Conservation (phyloP, 768 basidiomycete species). For the Gelatoporia subvermispora region DNA sequence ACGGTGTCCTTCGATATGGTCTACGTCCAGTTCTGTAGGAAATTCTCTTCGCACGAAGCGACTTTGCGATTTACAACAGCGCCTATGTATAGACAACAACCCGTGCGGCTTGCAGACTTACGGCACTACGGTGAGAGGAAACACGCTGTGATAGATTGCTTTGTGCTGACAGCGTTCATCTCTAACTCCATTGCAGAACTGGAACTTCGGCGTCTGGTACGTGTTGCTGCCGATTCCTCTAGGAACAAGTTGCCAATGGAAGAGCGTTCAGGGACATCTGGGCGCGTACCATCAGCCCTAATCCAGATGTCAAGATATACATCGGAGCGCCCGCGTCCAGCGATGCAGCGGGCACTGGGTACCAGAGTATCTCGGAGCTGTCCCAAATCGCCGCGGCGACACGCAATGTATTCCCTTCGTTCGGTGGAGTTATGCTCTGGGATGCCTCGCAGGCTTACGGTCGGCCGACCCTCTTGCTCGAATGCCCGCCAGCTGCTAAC, state of each 20-base stretch:
- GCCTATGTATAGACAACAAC: constrained; percentile 35
- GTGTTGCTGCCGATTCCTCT: constrained; percentile 6
- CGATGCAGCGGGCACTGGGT: constrained; percentile 38
- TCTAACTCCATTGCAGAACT: constrained; percentile 36
- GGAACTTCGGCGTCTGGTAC: constrained; percentile 32
- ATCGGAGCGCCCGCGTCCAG: constrained; percentile 38
- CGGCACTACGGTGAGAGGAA: constrained; percentile 42
- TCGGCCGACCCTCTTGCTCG: constrained; percentile 16
- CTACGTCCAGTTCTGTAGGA: constrained; percentile 46
- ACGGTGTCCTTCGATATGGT: constrained; percentile 33
- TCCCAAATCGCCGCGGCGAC: constrained; percentile 28
- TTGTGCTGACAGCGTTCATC: not conserved
- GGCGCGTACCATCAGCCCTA: constrained; percentile 37
- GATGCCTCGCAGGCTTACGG: constrained; percentile 42
- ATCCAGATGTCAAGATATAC: constrained; percentile 41
- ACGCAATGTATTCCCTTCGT: constrained; percentile 36
- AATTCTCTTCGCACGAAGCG: constrained; percentile 3
- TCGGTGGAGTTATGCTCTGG: constrained; percentile 42
- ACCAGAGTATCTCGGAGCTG: constrained; percentile 28
- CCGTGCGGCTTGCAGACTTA: constrained; percentile 45
- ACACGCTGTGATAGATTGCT: not conserved
- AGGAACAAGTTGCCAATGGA: no score
- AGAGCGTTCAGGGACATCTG: constrained; percentile 36
- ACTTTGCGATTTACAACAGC: not conserved
- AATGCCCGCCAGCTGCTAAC: not conserved